Conservation (phyloP, 116 monocot species). For the Iris pallida region DNA sequence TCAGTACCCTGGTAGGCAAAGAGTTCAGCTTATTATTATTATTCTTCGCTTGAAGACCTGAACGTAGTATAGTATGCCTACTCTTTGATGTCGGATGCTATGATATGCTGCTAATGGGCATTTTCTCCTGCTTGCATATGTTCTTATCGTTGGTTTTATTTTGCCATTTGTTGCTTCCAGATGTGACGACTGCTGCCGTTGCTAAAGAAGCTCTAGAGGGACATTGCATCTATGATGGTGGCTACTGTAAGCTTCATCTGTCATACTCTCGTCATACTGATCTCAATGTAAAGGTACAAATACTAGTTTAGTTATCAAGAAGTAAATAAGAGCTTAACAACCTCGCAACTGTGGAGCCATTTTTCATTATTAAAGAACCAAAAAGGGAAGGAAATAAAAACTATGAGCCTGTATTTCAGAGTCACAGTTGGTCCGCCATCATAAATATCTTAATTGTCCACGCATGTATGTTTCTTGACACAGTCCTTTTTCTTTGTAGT, state of each 20-base stretch:
- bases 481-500: background rate
- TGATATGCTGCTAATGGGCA: background rate
- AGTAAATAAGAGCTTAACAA: constrained; percentile 5
- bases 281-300: constrained; percentile 99
- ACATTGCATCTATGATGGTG: constrained; percentile 99
- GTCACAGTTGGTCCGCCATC: background rate
- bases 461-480: constrained; percentile 9
- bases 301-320: constrained; percentile 12
- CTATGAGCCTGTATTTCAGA: background rate
- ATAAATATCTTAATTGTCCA: background rate
- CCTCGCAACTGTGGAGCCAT: background rate
- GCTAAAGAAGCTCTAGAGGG: constrained; percentile 99
- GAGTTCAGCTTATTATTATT: background rate
- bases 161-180: constrained; percentile 32
- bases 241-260: constrained; percentile 99
- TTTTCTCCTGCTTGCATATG: background rate
- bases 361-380: background rate
- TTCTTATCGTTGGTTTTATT: background rate
- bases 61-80: background rate
- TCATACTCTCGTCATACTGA: constrained; percentile 99
- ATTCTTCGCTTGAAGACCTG: background rate
- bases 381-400: background rate
- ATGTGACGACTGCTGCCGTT: constrained; percentile 77
- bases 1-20: constrained; percentile 55
- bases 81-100: background rate